Base-by-base conservation (phyloP, 345 rosid species). In the Ceriops decandra region DNA sequence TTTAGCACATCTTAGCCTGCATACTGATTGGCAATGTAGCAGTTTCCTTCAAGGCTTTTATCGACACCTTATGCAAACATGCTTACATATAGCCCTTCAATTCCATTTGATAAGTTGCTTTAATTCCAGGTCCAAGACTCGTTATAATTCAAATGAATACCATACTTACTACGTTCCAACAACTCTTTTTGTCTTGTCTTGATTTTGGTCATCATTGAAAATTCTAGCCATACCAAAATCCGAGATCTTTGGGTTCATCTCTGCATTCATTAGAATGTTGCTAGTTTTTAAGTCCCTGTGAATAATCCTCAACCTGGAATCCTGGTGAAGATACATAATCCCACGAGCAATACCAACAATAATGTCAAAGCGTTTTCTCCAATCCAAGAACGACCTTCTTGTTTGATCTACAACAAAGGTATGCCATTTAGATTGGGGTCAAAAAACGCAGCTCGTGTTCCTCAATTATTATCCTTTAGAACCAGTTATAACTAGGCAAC, bases 151-250 rank as follows among this genome's bases (percentile, higher is more conserved):
- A 38, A 38, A 38, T 9, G 46, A 38, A 38, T 38, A 38, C 10
- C 46, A 10, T 42, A 42, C 86, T 85, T 81, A 86, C 96, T 77
- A 86, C 62, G 97, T 91, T 77, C 96, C 91, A 0, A 89, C 91
- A 0, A 89, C 86, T 4, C 86, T 82, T 4, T 72, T 82, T 1
- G 90, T 89, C 42, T 73, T 69, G 28, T 75, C 88, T 78, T 84
- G 81, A 30, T 72, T 57, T 70, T 89, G 85, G 68, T 83, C 83
- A 0, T 76, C 83, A 0, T 85, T 81, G 9, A 85, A 86, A 5
- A 89, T 85, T 60, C 87, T 87, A 0, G 93, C 93, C 85, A 85
- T 66, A 0, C 93, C 90, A 2, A 89, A 91, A 76, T 89, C 93
- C 1, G 93, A 82, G 47, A 89, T 87, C 70, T 86, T 89, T 0